phyloP scores from a whole-genome alignment of 768 basidiomycete genomes.

The Botryobasidium botryosum region DNA sequence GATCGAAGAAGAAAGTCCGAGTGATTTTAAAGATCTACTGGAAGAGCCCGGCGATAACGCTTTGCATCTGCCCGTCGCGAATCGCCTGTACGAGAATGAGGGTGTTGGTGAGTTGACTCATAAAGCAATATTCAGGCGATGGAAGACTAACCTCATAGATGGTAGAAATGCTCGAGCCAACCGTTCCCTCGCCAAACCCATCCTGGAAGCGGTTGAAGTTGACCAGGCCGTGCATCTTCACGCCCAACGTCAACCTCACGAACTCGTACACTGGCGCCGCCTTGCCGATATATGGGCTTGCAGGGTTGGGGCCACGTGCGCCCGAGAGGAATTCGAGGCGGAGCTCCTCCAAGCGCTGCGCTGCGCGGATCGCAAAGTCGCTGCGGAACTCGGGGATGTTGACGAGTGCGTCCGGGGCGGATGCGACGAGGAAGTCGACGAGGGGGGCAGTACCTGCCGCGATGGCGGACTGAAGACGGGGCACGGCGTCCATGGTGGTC shows the following conservation, averaged over 20 bases:
- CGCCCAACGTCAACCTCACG: slow-evolving; percentile 50
- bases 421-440: slow-evolving; percentile 36
- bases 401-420: slow-evolving; percentile 10
- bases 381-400: slow-evolving; percentile 37
- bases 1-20: too few relatives aligned
- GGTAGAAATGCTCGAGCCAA: slow-evolving; percentile 52
- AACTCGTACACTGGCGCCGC: slow-evolving; percentile 65
- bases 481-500: slow-evolving; percentile 49
- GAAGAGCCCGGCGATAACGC: slow-evolving; percentile 39
- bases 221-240: slow-evolving; percentile 64
- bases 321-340: slow-evolving; percentile 43
- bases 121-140: slow-evolving; percentile 1
- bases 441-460: slow-evolving; percentile 42
- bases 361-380: slow-evolving; percentile 31
- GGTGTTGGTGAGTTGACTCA: neutral
- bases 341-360: slow-evolving; percentile 26
- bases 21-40: too few relatives aligned
- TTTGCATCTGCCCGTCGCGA: slow-evolving; percentile 50
- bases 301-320: slow-evolving; percentile 43
- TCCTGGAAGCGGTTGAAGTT: slow-evolving; percentile 44
- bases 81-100: slow-evolving; percentile 26
- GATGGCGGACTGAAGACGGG: slow-evolving; percentile 57
- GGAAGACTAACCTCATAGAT: slow-evolving; percentile 46
- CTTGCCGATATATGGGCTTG: slow-evolving; percentile 45
- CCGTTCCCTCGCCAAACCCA: slow-evolving; percentile 48